Percentiles rank a stretch among this genome's conserved stretches.
These are phyloP conservation scores for Passalora sequoiae DNA, from an alignment of 2,329 filamentous ascomycete genomes.

Conservation along the genomic window DNA sequence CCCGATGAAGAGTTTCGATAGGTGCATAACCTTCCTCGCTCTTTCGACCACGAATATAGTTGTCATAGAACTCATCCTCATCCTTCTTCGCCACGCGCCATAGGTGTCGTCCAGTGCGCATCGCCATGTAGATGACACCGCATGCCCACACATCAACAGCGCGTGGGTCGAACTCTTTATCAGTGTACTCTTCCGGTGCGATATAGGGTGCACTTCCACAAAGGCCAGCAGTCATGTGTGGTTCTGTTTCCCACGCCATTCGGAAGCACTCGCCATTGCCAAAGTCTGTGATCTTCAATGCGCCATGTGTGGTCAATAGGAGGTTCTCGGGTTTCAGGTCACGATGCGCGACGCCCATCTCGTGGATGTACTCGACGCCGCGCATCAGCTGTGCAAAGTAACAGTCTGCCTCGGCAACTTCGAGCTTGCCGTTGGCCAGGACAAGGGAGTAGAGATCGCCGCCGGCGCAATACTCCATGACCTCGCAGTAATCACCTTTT, in stretches of 20 bases:
- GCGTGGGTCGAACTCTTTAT: constrained; percentile 91
- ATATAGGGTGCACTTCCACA: constrained; percentile 98
- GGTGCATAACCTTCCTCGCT: constrained; percentile 95
- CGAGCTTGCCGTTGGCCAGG: constrained; percentile 83
- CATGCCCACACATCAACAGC: constrained; percentile 99
- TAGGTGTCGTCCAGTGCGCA: constrained; percentile 90
- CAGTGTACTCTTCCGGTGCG: constrained; percentile 90
- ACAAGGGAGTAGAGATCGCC: constrained; percentile 94
- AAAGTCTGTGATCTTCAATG: constrained; percentile 96
- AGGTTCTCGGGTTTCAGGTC: constrained; percentile 97
- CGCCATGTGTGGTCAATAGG: constrained; percentile 84
- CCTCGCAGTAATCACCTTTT: constrained; percentile 96
- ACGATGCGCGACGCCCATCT: constrained; percentile 97
- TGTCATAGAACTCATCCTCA: constrained; percentile 94
- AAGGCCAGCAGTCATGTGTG: constrained; percentile 95
- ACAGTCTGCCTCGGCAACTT: constrained; percentile 89
- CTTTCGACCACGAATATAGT: constrained; percentile 85
- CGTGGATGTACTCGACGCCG: constrained; percentile 97
- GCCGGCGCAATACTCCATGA: constrained; percentile 98
- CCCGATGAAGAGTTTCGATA: constrained; percentile 90
- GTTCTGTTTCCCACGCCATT: constrained; percentile 98
- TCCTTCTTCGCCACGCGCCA: constrained; percentile 97
- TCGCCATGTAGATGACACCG: constrained; percentile 99
- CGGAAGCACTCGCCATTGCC: constrained; percentile 98
- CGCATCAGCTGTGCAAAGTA: constrained; percentile 99